Evolutionary conservation across 805 yeast species (phyloP).

Genomic region (Myxozyma mucilagina): DNA sequence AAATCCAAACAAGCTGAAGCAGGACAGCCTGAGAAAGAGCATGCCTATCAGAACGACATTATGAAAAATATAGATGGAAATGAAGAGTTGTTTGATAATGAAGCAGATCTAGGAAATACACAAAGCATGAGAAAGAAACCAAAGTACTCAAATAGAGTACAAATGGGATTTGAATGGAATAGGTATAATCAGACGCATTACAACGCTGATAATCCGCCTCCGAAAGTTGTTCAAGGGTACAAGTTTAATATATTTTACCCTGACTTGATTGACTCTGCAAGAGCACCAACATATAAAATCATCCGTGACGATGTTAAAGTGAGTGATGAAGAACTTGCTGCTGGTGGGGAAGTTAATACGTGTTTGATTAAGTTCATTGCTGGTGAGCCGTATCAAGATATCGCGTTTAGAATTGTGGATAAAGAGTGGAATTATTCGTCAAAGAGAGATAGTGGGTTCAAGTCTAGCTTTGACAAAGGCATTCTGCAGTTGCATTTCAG

Average conservation of each 20-base stretch:
- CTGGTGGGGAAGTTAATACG: conserved; percentile 32
- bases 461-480: conserved; percentile 41
- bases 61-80: conserved; percentile 24
- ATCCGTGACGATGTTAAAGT: conserved; percentile 23
- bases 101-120: conserved; percentile 19
- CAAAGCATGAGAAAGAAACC: conserved; percentile 33
- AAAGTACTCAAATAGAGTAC: conserved; percentile 37
- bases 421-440: conserved; percentile 41
- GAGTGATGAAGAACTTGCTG: conserved; percentile 6
- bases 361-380: conserved; percentile 40
- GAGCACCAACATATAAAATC: conserved; percentile 40
- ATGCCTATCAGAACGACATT: conserved; percentile 15
- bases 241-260: conserved; percentile 43
- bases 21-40: background rate
- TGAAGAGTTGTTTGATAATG: conserved; percentile 34
- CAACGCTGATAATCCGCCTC: conserved; percentile 41
- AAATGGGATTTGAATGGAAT: conserved; percentile 43
- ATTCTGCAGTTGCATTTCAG: conserved; percentile 41
- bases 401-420: conserved; percentile 42
- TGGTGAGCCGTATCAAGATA: conserved; percentile 40
- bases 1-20: background rate
- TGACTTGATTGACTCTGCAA: conserved; percentile 33
- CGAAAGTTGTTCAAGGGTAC: conserved; percentile 43
- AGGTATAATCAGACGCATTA: conserved; percentile 42
- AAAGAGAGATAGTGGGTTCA: conserved; percentile 36